These are phyloP conservation scores for Trichosporon coremiiforme DNA, from an alignment of 1,284 basidiomycete species.

Conservation along the genomic window DNA sequence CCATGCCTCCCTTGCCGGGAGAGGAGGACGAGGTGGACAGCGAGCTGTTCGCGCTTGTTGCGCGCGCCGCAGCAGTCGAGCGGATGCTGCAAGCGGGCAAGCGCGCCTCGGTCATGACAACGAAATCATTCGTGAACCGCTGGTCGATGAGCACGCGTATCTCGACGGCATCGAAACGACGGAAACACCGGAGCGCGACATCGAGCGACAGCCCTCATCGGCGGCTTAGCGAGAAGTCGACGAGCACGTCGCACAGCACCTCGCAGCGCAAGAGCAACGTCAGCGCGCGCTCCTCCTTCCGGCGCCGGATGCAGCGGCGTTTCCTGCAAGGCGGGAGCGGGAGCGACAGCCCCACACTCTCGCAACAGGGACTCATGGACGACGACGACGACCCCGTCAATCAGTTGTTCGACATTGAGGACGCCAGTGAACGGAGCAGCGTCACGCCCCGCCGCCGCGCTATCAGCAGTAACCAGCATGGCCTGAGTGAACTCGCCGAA, in stretches of 20 bases:
- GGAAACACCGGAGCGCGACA: conserved; percentile 7
- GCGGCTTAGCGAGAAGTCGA: conserved; percentile 17
- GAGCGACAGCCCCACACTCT: not conserved
- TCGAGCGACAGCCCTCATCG: conserved; percentile 15
- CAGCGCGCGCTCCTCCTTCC: conserved; percentile 12
- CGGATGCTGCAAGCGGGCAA: conserved; percentile 44
- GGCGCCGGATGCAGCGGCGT: conserved; percentile 8
- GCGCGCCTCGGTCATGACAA: conserved; percentile 32
- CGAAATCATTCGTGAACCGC: conserved; percentile 20
- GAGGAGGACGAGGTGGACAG: conserved; percentile 36
- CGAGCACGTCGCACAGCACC: conserved; percentile 12
- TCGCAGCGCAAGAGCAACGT: conserved; percentile 17
- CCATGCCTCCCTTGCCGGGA: not conserved
- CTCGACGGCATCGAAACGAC: not conserved
- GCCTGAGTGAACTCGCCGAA: conserved; percentile 2
- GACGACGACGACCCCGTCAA: conserved; percentile 25
- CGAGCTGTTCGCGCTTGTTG: conserved; percentile 41
- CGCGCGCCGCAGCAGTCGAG: conserved; percentile 47
- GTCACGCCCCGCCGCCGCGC: conserved; percentile 28
- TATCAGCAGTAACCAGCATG: conserved; percentile 18
- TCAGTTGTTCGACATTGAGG: conserved; percentile 16
- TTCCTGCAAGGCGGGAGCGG: conserved; percentile 1
- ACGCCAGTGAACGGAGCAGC: not conserved
- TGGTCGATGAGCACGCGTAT: conserved; percentile 18
- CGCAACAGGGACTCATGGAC: not conserved